Evolutionary conservation across 225 moss, liverwort and hornwort species (phyloP).

Genomic region (Anthoceros angustus): DNA sequence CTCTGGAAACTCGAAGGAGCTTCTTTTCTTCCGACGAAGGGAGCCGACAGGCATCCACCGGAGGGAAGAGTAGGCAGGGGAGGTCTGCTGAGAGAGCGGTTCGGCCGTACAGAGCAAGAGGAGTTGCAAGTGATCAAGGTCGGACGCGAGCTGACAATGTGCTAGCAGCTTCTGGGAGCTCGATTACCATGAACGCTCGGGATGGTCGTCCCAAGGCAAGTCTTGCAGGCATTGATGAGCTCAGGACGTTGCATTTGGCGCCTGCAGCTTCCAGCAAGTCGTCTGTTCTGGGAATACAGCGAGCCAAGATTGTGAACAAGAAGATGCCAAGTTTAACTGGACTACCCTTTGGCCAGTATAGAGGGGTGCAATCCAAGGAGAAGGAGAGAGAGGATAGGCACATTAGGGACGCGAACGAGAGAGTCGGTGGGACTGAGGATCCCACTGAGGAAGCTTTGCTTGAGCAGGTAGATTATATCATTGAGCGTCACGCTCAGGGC

Average conservation of each 20-base stretch:
- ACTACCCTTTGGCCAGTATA: neutral
- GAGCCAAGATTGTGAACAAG: neutral
- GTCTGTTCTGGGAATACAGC: neutral
- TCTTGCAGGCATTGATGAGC: constrained; percentile 3
- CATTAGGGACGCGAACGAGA: neutral
- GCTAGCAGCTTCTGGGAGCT: neutral
- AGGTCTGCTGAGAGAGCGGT: neutral
- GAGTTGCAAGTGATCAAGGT: neutral
- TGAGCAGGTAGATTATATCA: neutral
- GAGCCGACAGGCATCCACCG: neutral
- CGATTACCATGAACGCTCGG: neutral
- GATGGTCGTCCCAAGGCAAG: neutral
- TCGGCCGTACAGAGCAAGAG: neutral
- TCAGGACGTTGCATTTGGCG: neutral
- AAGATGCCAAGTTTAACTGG: neutral
- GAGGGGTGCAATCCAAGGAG: neutral
- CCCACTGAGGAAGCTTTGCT: neutral
- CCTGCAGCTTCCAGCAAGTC: constrained; percentile 3
- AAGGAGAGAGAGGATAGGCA: neutral
- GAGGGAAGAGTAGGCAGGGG: neutral
- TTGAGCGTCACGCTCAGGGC: neutral
- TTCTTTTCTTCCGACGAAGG: neutral
- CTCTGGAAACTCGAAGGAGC: constrained; percentile 3
- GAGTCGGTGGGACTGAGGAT: neutral
- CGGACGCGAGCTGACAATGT: neutral